Conservation (phyloP, 1,284 basidiomycete species). For the Marasmius sp. region DNA sequence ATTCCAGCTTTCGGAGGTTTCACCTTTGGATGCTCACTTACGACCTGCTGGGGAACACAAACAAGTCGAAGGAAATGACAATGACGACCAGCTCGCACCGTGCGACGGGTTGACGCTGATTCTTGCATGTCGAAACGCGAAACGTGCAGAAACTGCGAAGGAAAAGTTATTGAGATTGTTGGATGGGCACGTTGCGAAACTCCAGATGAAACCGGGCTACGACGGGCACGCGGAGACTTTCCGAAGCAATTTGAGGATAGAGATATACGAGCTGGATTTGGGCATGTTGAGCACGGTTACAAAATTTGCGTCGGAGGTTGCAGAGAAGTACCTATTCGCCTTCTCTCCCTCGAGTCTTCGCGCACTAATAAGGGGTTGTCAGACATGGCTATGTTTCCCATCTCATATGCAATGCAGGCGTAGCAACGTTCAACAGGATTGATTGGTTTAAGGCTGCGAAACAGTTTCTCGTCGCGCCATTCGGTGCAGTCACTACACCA, state of each 20-base stretch:
- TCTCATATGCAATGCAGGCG: constrained; percentile 82
- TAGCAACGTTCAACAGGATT: constrained; percentile 63
- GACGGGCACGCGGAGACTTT: constrained; percentile 58
- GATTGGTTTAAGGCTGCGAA: constrained; percentile 49
- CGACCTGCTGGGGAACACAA: constrained; percentile 26
- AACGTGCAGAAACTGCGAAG: constrained; percentile 65
- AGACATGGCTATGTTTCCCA: constrained; percentile 86
- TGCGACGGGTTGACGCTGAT: constrained; percentile 72
- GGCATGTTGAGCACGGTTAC: constrained; percentile 63
- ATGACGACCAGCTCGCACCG: constrained; percentile 19
- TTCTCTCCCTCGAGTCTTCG: not conserved
- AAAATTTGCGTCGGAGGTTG: constrained; percentile 59
- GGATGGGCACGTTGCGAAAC: constrained; percentile 49
- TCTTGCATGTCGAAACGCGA: constrained; percentile 75
- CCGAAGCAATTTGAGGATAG: constrained; percentile 59
- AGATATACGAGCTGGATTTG: constrained; percentile 67
- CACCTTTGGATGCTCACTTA: constrained; percentile 50
- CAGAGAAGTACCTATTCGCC: constrained; percentile 45
- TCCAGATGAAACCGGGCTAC: constrained; percentile 35
- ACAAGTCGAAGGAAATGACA: not conserved
- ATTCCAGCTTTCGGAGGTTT: constrained; percentile 57
- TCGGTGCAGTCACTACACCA: constrained; percentile 58
- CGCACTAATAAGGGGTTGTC: constrained; percentile 17
- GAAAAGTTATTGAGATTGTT: constrained; percentile 51
- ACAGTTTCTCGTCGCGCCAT: constrained; percentile 51